Conservation (phyloP, 257 asterid species). For the Ophiorrhiza pumila region DNA sequence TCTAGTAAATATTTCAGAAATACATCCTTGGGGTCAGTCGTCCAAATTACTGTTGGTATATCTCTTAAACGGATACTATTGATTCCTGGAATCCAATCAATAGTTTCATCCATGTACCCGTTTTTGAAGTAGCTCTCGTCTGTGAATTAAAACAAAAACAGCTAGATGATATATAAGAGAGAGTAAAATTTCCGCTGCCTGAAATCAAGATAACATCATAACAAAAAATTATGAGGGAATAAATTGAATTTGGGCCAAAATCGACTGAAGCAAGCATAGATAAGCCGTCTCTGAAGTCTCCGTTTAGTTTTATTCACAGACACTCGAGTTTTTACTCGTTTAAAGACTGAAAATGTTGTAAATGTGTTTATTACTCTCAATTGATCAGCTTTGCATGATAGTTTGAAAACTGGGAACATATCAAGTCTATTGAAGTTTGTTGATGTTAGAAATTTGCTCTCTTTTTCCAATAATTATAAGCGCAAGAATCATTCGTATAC, state of each 20-base stretch:
- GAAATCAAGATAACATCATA: neutral
- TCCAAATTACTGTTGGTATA: constrained; percentile 10
- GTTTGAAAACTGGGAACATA: too few relatives aligned
- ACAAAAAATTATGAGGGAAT: neutral
- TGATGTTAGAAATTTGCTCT: too few relatives aligned
- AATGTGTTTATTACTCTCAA: too few relatives aligned
- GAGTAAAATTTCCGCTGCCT: neutral
- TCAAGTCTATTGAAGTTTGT: too few relatives aligned
- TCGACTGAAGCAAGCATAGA: too few relatives aligned
- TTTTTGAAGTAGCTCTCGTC: constrained; percentile 15
- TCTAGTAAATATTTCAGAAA: neutral
- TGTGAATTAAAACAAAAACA: neutral
- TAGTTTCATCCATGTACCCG: constrained; percentile 14
- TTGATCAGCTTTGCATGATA: neutral
- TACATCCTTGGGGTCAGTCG: constrained; percentile 13
- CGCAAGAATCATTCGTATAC: too few relatives aligned
- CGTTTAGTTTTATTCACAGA: neutral
- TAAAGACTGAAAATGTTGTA: neutral
- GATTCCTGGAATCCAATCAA: constrained; percentile 24
- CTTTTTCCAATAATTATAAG: too few relatives aligned
- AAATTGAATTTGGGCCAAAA: too few relatives aligned
- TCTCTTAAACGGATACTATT: constrained; percentile 12
- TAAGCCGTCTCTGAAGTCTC: too few relatives aligned
- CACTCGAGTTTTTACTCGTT: neutral
- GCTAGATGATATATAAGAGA: neutral